These are phyloP conservation scores for Cyberlindnera galapagoensis DNA, from an alignment of 805 yeast species.

Conservation along the genomic window DNA sequence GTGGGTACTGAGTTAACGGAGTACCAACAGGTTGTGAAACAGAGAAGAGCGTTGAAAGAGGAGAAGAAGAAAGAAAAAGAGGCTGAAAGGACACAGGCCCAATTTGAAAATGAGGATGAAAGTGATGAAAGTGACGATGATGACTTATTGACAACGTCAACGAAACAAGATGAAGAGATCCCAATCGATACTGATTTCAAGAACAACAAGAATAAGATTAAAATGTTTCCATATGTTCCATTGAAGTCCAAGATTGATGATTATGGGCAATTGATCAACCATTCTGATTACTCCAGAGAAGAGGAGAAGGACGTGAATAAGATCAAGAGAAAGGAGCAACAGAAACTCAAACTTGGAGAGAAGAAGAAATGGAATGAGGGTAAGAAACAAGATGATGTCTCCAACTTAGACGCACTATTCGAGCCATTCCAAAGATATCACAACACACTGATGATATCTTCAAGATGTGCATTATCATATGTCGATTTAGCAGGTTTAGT, in stretches of 20 bases:
- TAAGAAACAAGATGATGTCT: conserved; percentile 45
- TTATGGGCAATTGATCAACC: conserved; percentile 75
- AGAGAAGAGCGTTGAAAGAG: conserved; percentile 35
- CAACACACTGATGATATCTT: conserved; percentile 30
- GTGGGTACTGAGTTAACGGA: conserved; percentile 42
- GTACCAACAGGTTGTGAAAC: conserved; percentile 40
- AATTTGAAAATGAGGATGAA: conserved; percentile 23
- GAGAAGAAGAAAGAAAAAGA: conserved; percentile 25
- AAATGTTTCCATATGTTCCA: conserved; percentile 71
- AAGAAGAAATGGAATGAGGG: conserved; percentile 31
- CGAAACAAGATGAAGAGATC: conserved; percentile 12
- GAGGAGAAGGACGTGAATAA: conserved; percentile 37
- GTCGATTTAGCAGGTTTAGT: conserved; percentile 81
- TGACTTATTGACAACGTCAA: conserved; percentile 21
- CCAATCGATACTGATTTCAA: conserved; percentile 29
- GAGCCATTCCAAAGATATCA: conserved; percentile 43
- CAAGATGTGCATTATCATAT: conserved; percentile 67
- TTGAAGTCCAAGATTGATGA: conserved; percentile 67
- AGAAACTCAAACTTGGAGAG: conserved; percentile 27
- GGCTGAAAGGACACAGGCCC: conserved; percentile 15
- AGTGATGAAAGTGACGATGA: conserved; percentile 22
- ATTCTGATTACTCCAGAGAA: conserved; percentile 51
- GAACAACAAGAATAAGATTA: conserved; percentile 27
- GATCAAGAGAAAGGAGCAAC: conserved; percentile 22
- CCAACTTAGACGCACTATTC: conserved; percentile 42